Conservation (phyloP, 768 basidiomycete species). For the Trametopsis cervina region DNA sequence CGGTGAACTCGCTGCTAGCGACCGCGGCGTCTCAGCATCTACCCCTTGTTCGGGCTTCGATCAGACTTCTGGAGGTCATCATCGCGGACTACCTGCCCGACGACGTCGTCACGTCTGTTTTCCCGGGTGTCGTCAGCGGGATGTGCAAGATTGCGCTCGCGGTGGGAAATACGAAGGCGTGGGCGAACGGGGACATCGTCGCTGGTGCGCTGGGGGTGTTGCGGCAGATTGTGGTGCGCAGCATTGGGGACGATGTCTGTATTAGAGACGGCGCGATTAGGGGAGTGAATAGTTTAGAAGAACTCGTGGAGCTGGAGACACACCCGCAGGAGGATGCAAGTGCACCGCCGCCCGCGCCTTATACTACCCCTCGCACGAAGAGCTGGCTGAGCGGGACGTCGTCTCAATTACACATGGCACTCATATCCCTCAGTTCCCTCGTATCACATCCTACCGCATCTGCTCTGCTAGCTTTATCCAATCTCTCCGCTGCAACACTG, state of each 20-base stretch:
- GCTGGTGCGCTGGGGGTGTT: constrained; percentile 52
- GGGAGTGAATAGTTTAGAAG: constrained; percentile 53
- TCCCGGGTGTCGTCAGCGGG: constrained; percentile 79
- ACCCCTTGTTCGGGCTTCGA: constrained; percentile 56
- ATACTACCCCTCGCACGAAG: constrained; percentile 51
- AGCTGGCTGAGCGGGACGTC: constrained; percentile 80
- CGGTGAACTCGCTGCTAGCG: constrained; percentile 64
- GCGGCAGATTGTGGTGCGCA: constrained; percentile 42
- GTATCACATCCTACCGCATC: constrained; percentile 63
- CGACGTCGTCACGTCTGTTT: constrained; percentile 56
- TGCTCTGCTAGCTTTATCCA: constrained; percentile 52
- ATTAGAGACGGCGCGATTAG: constrained; percentile 50
- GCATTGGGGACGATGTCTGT: constrained; percentile 66
- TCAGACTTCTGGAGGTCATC: constrained; percentile 50
- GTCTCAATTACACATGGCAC: constrained; percentile 75
- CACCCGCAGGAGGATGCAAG: not conserved
- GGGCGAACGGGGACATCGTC: constrained; percentile 68
- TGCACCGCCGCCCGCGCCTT: constrained; percentile 20
- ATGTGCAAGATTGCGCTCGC: constrained; percentile 70
- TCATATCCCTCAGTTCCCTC: constrained; percentile 69
- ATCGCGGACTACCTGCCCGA: constrained; percentile 41
- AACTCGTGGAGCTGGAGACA: constrained; percentile 36
- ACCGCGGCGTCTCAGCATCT: constrained; percentile 49
- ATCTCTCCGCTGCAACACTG: constrained; percentile 52
- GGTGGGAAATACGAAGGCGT: constrained; percentile 45